A percentile compares a stretch with the other conserved stretches of the same genome.
These are phyloP conservation scores for Geotrichum aggregatum DNA, from an alignment of 1,139 yeast genomes.

Conservation along the genomic window DNA sequence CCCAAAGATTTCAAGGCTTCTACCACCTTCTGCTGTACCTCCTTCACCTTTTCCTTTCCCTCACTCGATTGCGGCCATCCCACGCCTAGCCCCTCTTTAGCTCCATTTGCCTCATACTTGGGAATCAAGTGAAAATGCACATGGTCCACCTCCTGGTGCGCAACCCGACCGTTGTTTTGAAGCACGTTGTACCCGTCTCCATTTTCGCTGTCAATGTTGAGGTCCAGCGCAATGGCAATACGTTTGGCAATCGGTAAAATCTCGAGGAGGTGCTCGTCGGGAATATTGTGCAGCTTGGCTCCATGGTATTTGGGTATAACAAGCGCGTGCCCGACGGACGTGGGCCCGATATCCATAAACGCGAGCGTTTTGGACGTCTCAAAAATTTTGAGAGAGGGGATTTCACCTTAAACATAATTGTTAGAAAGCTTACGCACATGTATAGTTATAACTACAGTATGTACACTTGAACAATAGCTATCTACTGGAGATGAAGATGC, in stretches of 20 bases:
- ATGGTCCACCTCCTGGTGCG: conserved; percentile 92
- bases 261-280: conserved; percentile 84
- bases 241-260: conserved; percentile 82
- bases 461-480: neutral
- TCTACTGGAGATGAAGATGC: conserved; percentile 25
- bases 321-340: conserved; percentile 79
- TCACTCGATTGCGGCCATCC: conserved; percentile 85
- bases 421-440: too few species aligned
- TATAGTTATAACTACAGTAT: too few species aligned
- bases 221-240: conserved; percentile 62
- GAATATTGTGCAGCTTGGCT: conserved; percentile 82
- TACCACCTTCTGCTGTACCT: conserved; percentile 57
- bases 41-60: conserved; percentile 61
- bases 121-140: conserved; percentile 97
- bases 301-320: conserved; percentile 92
- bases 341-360: conserved; percentile 89
- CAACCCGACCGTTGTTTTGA: conserved; percentile 90
- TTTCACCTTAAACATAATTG: conserved; percentile 54
- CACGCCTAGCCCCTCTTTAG: conserved; percentile 62
- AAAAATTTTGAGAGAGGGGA: conserved; percentile 81
- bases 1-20: conserved; percentile 27
- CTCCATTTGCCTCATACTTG: conserved; percentile 53
- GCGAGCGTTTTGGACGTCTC: conserved; percentile 79
- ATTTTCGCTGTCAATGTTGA: conserved; percentile 58
- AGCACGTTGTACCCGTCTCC: conserved; percentile 82